Percentiles rank a stretch among this genome's conserved stretches.
Evolutionary conservation across 768 basidiomycete genomes (phyloP).

Genomic region (Coprinopsis cinerea): DNA sequence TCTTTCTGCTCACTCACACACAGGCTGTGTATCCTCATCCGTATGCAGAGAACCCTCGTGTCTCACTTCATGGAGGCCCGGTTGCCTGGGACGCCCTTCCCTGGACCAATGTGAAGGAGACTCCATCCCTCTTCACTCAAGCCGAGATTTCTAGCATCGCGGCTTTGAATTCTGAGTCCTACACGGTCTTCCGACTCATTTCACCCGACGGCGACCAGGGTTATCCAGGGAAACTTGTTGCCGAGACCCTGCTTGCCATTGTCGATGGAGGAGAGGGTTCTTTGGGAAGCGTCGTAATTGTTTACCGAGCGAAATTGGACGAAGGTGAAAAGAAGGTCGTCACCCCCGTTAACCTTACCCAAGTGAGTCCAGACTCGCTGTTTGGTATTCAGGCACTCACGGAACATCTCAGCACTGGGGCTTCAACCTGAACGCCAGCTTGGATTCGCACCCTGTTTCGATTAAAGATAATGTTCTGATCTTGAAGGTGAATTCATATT

Average conservation of each 20-base stretch:
- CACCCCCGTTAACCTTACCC: conserved; percentile 72
- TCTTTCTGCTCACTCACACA: not conserved
- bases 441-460: conserved; percentile 29
- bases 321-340: conserved; percentile 38
- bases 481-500: conserved; percentile 22
- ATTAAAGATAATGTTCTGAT: conserved; percentile 46
- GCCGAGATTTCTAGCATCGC: conserved; percentile 45
- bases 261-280: conserved; percentile 35
- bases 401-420: conserved; percentile 60
- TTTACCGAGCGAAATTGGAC: conserved; percentile 68
- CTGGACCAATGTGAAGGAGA: conserved; percentile 43
- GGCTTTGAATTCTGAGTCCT: conserved; percentile 23
- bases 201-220: conserved; percentile 69
- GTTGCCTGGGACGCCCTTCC: conserved; percentile 53
- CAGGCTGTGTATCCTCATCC: not conserved
- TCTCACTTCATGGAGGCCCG: conserved; percentile 71
- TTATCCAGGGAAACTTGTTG: conserved; percentile 52
- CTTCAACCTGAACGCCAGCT: conserved; percentile 72
- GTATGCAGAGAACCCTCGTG: conserved; percentile 38
- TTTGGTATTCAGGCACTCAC: conserved; percentile 1
- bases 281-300: conserved; percentile 60
- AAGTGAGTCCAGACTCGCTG: conserved; percentile 36
- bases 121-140: conserved; percentile 48
- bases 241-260: conserved; percentile 53
- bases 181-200: conserved; percentile 50